Evolutionary conservation across 2,329 filamentous ascomycete genomes (phyloP), one percentile per base, ranked within the genome.

Genomic region (Arthrobotrys sphaeroides): DNA sequence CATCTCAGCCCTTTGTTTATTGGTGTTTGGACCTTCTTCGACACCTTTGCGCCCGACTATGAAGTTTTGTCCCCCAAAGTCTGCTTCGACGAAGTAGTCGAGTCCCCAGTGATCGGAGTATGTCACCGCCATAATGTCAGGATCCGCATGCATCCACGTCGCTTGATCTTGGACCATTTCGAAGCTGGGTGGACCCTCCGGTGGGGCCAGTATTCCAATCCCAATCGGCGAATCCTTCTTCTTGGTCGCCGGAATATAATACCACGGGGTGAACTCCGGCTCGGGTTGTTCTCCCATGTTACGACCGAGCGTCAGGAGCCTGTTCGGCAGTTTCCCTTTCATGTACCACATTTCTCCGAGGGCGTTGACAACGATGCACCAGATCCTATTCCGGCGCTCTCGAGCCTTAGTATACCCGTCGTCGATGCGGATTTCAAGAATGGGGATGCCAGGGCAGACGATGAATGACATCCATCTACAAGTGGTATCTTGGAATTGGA

Each of bases 321-420:
- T 61, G 20, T 69, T 75, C 7, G 72, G 72, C 36, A 75, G 20
- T 12, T 62, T 75, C 10, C 72, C 72, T 26, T 75, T 75, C 72
- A 98, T 85, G 79, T 94, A 97, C 82, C 90, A 98, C 0, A 97
- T 85, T 82, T 99, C 95, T 0, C 95, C 95, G 6, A 99, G 85
- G 0, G 95, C 94, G 81, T 99, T 99, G 61, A 99, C 83, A n/a
- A 89, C 92, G 43, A 94, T 90, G n/a, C 92, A 93, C 93, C 93
- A 98, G 10, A 95, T 87, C 26, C 94, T 89, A 10, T 88, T 87
- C 57, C 89, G 85, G 2, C 87, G 84, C 80, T 90, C 90, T 28
- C 94, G 89, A 78, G 89, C 90, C 24, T 86, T 82, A 55, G 87
- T 94, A 82, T 93, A 95, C 61, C 88, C 88, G 26, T 97, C 93